Evolutionary conservation across 306 rosid species (phyloP), one percentile per base, ranked within the genome.

Genomic region (Styphnolobium japonicum): DNA sequence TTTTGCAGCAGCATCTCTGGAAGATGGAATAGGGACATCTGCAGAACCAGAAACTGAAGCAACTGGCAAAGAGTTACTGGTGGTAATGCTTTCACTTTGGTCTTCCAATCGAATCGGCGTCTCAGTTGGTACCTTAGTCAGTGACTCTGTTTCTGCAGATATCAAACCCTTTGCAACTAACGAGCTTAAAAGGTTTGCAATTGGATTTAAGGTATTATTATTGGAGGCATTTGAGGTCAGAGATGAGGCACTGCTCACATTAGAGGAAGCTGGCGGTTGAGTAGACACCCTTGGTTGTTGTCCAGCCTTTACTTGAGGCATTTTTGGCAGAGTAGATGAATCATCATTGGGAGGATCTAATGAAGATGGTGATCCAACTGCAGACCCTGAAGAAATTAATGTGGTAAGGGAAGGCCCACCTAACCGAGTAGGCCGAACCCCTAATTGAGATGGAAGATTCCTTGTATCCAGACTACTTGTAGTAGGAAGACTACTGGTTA

Each of bases 141-240:
- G 67, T 15, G 87, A 63, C 77, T 90, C 97, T 2, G 85, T 67
- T 76, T 92, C 90, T 42, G 99, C 89, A 27, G 96, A 90, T 76
- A 96, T 93, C 84, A 96, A 89, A 74, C 99, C 99, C 88, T 91
- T 89, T 0, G 97, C 94, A 73, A 96, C 99, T 84, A 96, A 86
- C 11, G 98, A 90, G 84, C 88, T 96, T 80, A 96, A 75, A 83
- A 96, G 94, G 86, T 81, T 86, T 78, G 97, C 87, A 83, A 96
- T 82, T 55, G 97, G 96, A 88, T 84, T 81, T 51, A 37, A 18
- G 34, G 88, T 48, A 69, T 61, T 73, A 46, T 69, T 89, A 40
- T 76, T 86, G 55, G 56, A 69, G 40, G 68, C 91, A 80, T 84
- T 86, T 74, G 87, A 73, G 86, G 84, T 81, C 57, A 75, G 84